Base-by-base conservation (phyloP, 192 early-diverging fungal species). In the Umbelopsis isabellina region DNA sequence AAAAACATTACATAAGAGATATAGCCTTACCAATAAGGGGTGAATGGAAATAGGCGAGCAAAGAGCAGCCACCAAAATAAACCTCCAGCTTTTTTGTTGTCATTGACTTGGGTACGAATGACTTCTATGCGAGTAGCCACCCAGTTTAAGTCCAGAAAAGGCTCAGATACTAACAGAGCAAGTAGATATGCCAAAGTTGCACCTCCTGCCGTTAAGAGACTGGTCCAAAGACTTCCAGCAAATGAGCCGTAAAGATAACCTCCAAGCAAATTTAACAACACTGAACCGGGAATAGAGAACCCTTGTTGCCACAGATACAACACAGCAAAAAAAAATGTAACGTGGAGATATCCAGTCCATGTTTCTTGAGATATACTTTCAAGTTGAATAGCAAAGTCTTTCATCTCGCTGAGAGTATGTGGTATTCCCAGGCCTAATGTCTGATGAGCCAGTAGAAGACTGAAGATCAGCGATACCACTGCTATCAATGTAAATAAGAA, bases 221-320 rank as follows among this genome's bases (percentile, higher is more conserved):
- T 68, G 5, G 77, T 79, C 52, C 65, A 67, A 1, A 79, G 4
- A 23, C 61, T 67, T 4, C 69, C 77, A 10, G 61, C 23, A 10
- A 48, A 33, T 4, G 74, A 61, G 12, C 77, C 77, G 55, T 79
- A 74, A 1, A 79, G 49, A 66, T 79, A 69, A 20, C 77, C 72
- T 23, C 66, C 72, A 20, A 79, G 52, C 22, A 79, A 49, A 69
- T 79, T 79, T 61, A 87, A 65, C 20, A 87, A 77, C 9, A 84
- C 78, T 27, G 81, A 81, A n/a, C 85, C 85, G 23, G 85, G 85
- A 46, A 87, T 80, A 44, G 83, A 84, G 78, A 84, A 87, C 25
- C 77, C 80, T 64, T 87, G 85, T 41, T 87, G 82, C 85, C 85
- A 87, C 18, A 87, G 66, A 66, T 87, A 87, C 10, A 87, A 68